Conservation (phyloP, 495 filamentous ascomycete genomes). For the Parathielavia hyrcaniae region DNA sequence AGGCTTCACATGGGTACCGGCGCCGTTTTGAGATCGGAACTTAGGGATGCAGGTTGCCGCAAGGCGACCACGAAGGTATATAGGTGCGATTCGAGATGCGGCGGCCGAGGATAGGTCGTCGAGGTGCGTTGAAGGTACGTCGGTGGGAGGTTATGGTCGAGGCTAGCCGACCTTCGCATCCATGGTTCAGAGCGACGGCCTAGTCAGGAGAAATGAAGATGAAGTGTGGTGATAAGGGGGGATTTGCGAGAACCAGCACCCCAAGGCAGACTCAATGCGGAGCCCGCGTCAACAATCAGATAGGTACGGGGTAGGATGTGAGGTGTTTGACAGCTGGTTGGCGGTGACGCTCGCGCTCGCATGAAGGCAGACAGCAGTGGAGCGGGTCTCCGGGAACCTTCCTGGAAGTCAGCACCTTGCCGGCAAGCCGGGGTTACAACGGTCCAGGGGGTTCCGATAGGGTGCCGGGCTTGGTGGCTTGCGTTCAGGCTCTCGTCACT, state of each 20-base stretch:
- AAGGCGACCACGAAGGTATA: background rate
- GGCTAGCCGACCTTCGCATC: conserved; percentile 25
- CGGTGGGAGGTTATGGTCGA: conserved; percentile 17
- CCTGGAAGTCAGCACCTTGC: background rate
- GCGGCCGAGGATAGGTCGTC: background rate
- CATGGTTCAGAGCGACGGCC: conserved; percentile 23
- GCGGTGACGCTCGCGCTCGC: conserved; percentile 29
- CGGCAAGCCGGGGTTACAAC: conserved; percentile 10
- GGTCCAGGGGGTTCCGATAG: conserved; percentile 21
- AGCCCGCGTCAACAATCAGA: conserved; percentile 1
- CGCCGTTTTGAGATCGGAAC: background rate
- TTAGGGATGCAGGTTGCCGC: background rate
- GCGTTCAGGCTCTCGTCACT: background rate
- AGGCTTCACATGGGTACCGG: conserved; percentile 24
- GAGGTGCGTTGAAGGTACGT: background rate
- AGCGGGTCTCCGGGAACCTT: conserved; percentile 2
- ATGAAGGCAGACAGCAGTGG: conserved; percentile 25
- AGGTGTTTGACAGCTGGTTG: conserved; percentile 22
- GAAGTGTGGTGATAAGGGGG: conserved; percentile 4
- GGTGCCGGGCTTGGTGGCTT: conserved; percentile 6
- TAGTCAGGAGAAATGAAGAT: conserved; percentile 2
- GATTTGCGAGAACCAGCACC: conserved; percentile 7
- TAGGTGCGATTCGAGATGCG: background rate
- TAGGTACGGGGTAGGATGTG: background rate
- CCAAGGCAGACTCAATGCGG: conserved; percentile 22